Conservation (phyloP, 495 filamentous ascomycete species). For the Neurospora sp. region DNA sequence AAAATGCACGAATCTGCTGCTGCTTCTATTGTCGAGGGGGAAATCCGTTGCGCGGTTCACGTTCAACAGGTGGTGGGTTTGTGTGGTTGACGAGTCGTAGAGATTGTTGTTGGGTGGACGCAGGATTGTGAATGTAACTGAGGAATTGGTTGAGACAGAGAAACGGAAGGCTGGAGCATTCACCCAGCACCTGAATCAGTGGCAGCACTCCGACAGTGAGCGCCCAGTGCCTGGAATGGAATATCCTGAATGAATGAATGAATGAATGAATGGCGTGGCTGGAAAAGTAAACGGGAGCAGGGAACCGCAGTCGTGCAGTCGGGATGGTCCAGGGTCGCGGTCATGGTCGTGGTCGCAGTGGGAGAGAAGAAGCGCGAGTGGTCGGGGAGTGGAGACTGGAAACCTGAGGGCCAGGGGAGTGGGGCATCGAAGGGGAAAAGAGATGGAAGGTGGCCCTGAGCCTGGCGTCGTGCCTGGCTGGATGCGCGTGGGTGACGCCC, state of each 20-base stretch:
- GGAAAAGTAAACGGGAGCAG: slow-evolving; percentile 16
- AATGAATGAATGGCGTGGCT: slow-evolving; percentile 16
- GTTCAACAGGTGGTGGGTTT: slow-evolving; percentile 4
- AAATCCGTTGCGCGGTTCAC: background rate
- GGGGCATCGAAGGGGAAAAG: background rate
- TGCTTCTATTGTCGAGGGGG: slow-evolving; percentile 4
- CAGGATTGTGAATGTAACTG: background rate
- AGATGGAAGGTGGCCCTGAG: background rate
- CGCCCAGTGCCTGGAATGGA: background rate
- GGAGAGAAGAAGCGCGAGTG: background rate
- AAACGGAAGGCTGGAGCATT: background rate
- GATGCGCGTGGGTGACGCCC: background rate
- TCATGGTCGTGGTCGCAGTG: background rate
- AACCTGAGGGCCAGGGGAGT: background rate
- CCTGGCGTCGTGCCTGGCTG: background rate
- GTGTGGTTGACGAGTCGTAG: background rate
- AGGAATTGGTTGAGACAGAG: background rate
- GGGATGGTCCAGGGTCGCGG: background rate
- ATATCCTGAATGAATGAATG: background rate
- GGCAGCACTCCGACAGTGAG: background rate
- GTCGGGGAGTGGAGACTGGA: background rate
- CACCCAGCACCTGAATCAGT: background rate
- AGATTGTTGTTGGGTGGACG: slow-evolving; percentile 19
- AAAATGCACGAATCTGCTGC: slow-evolving; percentile 18
- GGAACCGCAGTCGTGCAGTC: background rate